These are phyloP conservation scores for Trametes punicea DNA, from an alignment of 768 basidiomycete species.

Conservation along the genomic window DNA sequence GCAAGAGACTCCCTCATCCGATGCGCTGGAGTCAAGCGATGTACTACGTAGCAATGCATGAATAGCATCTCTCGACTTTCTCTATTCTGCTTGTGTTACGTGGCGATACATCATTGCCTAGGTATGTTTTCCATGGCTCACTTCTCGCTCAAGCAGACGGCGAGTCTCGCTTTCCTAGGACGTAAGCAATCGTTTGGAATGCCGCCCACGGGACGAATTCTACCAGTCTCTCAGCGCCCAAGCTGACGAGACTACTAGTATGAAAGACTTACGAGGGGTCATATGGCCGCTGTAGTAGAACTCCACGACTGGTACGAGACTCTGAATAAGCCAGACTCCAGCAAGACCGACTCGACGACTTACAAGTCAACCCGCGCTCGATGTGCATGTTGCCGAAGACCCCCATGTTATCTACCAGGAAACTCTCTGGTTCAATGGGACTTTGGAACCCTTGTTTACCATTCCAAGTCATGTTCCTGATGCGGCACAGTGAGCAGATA, in stretches of 20 bases:
- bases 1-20: too few relatives aligned
- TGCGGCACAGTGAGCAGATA: too few relatives aligned
- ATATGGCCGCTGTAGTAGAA: constrained; percentile 58
- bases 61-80: background rate
- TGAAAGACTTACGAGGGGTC: constrained; percentile 50
- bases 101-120: too few relatives aligned
- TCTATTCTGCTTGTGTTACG: too few relatives aligned
- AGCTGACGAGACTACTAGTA: background rate
- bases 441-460: constrained; percentile 36
- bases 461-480: constrained; percentile 36
- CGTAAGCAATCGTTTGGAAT: constrained; percentile 63
- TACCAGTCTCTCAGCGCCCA: background rate
- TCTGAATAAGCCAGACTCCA: background rate
- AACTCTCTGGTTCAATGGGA: constrained; percentile 32
- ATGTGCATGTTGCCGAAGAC: constrained; percentile 32
- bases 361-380: constrained; percentile 35
- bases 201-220: constrained; percentile 47
- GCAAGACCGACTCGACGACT: background rate
- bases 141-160: constrained; percentile 32
- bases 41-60: background rate
- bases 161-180: constrained; percentile 55
- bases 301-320: constrained; percentile 42
- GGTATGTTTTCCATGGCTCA: too few relatives aligned
- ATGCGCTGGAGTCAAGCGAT: background rate
- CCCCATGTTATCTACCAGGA: constrained; percentile 32